phyloP scores from a whole-genome alignment of 345 rosid genomes.

The Eucalyptus sp. region DNA sequence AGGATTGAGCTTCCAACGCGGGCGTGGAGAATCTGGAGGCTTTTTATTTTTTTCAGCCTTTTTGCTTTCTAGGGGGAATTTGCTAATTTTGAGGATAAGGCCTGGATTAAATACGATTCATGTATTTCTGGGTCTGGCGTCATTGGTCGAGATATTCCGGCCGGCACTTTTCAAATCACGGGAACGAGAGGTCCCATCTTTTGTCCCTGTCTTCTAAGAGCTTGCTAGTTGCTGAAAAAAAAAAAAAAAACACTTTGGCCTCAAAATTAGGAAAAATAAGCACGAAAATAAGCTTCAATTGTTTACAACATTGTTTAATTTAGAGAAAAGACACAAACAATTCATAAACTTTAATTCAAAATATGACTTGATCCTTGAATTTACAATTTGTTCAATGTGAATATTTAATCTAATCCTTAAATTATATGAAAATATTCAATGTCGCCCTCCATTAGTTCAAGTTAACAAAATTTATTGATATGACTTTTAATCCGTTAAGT shows the following conservation, averaged over 20 bases:
- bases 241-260: background rate
- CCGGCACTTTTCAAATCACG: background rate
- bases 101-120: background rate
- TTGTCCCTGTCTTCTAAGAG: background rate
- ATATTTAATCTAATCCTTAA: background rate
- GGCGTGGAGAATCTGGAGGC: background rate
- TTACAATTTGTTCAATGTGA: background rate
- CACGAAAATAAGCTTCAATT: background rate
- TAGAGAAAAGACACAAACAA: background rate
- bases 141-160: background rate
- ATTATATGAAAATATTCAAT: background rate
- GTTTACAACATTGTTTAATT: background rate
- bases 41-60: background rate
- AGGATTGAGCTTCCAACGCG: background rate
- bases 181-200: background rate
- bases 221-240: background rate
- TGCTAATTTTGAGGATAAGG: background rate
- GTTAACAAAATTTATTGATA: background rate
- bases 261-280: background rate
- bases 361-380: background rate
- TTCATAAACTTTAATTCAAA: rapidly evolving
- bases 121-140: background rate
- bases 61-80: background rate
- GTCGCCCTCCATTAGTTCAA: background rate
- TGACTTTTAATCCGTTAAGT: background rate